Evolutionary conservation across 2,329 filamentous ascomycete genomes (phyloP).

Genomic region (Aspergillus pseudoglaucus): DNA sequence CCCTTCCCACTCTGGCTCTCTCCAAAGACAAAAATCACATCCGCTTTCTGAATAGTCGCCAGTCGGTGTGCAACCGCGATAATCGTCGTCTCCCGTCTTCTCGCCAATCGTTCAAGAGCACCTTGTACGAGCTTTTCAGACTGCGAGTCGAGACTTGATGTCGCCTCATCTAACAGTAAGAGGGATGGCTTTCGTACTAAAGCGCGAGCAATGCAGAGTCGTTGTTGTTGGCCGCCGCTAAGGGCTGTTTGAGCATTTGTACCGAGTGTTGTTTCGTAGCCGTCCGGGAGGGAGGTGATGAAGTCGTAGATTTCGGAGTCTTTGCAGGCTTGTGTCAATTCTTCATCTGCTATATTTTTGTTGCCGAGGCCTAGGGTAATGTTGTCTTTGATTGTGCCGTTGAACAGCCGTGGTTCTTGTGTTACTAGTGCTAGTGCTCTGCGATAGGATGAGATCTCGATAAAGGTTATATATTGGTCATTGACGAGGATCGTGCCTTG

Average conservation of each 20-base stretch:
- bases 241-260: slow-evolving; percentile 44
- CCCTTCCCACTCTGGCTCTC: slow-evolving; percentile 40
- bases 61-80: slow-evolving; percentile 72
- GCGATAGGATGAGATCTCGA: slow-evolving; percentile 21
- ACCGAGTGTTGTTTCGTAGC: slow-evolving; percentile 45
- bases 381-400: slow-evolving; percentile 43
- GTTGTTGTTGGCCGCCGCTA: slow-evolving; percentile 52
- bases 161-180: slow-evolving; percentile 55
- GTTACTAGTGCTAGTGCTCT: slow-evolving; percentile 28
- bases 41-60: slow-evolving; percentile 70
- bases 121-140: slow-evolving; percentile 61
- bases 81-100: slow-evolving; percentile 54
- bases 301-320: slow-evolving; percentile 51
- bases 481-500: slow-evolving; percentile 34
- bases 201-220: slow-evolving; percentile 51
- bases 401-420: slow-evolving; percentile 42
- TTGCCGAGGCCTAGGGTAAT: slow-evolving; percentile 40
- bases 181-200: slow-evolving; percentile 48
- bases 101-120: slow-evolving; percentile 58
- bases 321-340: slow-evolving; percentile 42
- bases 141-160: slow-evolving; percentile 56
- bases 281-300: slow-evolving; percentile 47
- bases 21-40: slow-evolving; percentile 73
- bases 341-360: slow-evolving; percentile 29
- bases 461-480: slow-evolving; percentile 12